phyloP scores from a whole-genome alignment of 345 rosid species.

The Arabidopsis suecica region DNA sequence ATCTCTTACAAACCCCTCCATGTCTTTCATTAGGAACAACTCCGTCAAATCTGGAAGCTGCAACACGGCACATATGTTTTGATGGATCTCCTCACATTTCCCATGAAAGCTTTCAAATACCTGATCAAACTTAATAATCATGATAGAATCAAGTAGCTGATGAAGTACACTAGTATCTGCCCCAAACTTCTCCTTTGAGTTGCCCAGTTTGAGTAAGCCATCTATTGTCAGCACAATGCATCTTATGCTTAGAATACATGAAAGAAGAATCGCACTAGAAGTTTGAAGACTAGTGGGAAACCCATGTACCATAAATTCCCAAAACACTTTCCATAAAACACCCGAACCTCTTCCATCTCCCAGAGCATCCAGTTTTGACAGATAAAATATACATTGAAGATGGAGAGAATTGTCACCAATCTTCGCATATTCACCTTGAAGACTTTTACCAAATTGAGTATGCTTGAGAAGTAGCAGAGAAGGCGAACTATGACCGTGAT shows the following conservation, averaged over 20 bases:
- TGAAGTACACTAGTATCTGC: conserved; percentile 54
- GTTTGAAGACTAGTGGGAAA: conserved; percentile 68
- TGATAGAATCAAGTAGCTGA: conserved; percentile 69
- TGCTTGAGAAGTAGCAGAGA: conserved; percentile 82
- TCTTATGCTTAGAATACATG: conserved; percentile 74
- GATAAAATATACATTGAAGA: conserved; percentile 64
- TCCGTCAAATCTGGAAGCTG: conserved; percentile 66
- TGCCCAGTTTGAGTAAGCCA: conserved; percentile 61
- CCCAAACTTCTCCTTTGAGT: conserved; percentile 47
- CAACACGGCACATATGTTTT: conserved; percentile 52
- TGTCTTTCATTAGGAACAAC: conserved; percentile 73
- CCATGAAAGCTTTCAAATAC: conserved; percentile 70
- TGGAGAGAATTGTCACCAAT: conserved; percentile 55
- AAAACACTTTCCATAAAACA: conserved; percentile 63
- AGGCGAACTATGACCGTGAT: conserved; percentile 50
- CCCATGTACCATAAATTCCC: conserved; percentile 90
- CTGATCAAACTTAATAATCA: conserved; percentile 73
- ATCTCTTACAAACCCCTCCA: conserved; percentile 75
- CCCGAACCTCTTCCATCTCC: conserved; percentile 70
- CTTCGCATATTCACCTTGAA: conserved; percentile 72
- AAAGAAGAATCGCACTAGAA: conserved; percentile 72
- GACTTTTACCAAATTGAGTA: conserved; percentile 63
- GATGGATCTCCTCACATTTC: conserved; percentile 70
- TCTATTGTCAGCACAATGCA: conserved; percentile 62
- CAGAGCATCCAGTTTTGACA: conserved; percentile 58